These are phyloP conservation scores for Starmerella davenportii DNA, from an alignment of 805 yeast genomes.

Conservation along the genomic window DNA sequence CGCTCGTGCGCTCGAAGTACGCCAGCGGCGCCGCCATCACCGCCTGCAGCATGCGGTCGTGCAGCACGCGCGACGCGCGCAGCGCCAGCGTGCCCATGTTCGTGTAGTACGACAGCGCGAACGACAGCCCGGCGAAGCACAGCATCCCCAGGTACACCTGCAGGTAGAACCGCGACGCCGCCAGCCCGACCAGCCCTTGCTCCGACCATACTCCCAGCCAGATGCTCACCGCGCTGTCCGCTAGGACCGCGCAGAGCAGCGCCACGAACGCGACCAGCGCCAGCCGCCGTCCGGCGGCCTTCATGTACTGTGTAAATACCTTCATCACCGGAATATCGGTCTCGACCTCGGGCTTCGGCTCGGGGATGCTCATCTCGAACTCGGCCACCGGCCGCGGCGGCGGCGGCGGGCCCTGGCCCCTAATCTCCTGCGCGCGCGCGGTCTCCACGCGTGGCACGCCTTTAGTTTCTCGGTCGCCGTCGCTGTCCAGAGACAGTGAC, in stretches of 20 bases:
- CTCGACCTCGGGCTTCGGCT: neutral
- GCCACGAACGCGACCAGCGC: slow-evolving; percentile 1
- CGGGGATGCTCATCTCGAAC: neutral
- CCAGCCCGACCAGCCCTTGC: slow-evolving; percentile 9
- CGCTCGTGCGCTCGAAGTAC: slow-evolving; percentile 85
- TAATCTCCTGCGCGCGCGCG: neutral
- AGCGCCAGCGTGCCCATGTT: slow-evolving; percentile 10
- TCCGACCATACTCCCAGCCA: slow-evolving; percentile 16
- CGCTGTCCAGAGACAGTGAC: too few species aligned
- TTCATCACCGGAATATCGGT: slow-evolving; percentile 11
- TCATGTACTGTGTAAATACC: slow-evolving; percentile 9
- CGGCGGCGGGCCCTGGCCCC: too few species aligned
- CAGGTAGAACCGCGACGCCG: slow-evolving; percentile 10
- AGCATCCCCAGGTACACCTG: slow-evolving; percentile 8
- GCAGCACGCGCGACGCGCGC: slow-evolving; percentile 21
- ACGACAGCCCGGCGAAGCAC: slow-evolving; percentile 2
- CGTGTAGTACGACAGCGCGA: slow-evolving; percentile 5
- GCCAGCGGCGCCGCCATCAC: slow-evolving; percentile 81
- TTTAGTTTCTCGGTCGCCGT: neutral
- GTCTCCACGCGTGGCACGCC: neutral
- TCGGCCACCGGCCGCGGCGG: neutral
- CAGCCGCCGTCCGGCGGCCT: slow-evolving; percentile 3
- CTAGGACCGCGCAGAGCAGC: slow-evolving; percentile 3
- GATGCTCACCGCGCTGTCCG: slow-evolving; percentile 6
- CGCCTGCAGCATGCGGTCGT: slow-evolving; percentile 49